Conservation (phyloP, 164 flowering plant species). For the Dillenia turbinata region DNA sequence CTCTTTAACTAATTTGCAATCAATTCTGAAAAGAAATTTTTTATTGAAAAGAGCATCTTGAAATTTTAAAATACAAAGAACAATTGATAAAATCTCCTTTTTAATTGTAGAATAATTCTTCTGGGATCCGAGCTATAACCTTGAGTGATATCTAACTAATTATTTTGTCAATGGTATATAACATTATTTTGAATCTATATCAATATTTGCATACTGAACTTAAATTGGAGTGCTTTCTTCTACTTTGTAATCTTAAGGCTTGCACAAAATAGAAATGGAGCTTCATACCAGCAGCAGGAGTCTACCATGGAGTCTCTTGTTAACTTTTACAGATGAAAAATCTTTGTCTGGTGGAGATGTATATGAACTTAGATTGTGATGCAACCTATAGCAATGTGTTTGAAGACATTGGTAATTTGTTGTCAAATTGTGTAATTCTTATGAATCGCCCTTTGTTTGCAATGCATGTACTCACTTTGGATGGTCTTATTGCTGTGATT, state of each 20-base stretch:
- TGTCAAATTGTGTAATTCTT: background rate
- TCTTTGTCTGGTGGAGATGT: background rate
- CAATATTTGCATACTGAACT: background rate
- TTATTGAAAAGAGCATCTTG: too few species aligned
- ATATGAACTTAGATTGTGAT: slow-evolving; percentile 3
- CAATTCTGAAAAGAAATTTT: too few species aligned
- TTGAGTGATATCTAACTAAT: too few species aligned
- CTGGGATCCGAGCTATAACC: too few species aligned
- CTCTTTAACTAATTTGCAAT: too few species aligned
- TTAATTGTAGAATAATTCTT: too few species aligned
- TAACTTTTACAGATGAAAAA: background rate
- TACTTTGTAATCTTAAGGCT: slow-evolving; percentile 1
- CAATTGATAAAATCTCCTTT: too few species aligned
- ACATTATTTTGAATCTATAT: slow-evolving; percentile 1
- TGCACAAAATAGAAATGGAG: background rate
- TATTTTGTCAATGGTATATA: slow-evolving; percentile 1
- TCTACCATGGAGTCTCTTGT: slow-evolving; percentile 7
- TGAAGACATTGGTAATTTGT: slow-evolving; percentile 1
- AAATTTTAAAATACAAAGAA: too few species aligned
- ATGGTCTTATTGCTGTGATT: slow-evolving; percentile 5
- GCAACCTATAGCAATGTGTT: background rate
- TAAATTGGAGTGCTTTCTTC: slow-evolving; percentile 4
- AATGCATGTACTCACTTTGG: slow-evolving; percentile 3
- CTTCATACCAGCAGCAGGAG: slow-evolving; percentile 3
- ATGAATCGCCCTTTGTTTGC: slow-evolving; percentile 1